Base-by-base conservation (phyloP, 2,329 filamentous ascomycete genomes). In the Parafenestella ontariensis region DNA sequence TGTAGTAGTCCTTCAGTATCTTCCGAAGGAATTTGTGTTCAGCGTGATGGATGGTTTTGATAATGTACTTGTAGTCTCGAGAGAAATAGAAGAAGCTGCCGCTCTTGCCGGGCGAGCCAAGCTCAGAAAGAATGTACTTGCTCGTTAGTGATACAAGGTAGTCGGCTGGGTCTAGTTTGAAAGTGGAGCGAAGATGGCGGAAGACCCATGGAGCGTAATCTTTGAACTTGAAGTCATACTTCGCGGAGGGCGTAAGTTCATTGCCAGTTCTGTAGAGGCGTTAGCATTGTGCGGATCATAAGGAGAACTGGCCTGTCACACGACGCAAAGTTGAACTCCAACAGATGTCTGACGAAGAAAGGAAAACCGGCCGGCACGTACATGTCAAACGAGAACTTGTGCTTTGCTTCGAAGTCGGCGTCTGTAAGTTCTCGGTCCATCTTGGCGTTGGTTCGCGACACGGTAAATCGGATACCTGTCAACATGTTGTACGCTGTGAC, bases 221-320 rank as follows among this genome's bases (percentile, higher is more conserved):
- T 81, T 99, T 99, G 84, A 99, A 99, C 78, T 99, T 99, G 87
- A 99, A 99, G 80, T 99, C 95, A 81, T 99, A 99, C 79, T 99
- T 98, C 65, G 95, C 93, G 58, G 94, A 97, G 20, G 95, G 95
- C 5, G 96, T 96, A 74, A 99, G 82, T 81, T 99, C 95, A 76
- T 97, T 97, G 62, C 95, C 95, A 62, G 93, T 96, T 72, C 90
- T 93, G 70, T 52, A 31, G 34, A 51, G 26, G 28, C 68, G 83
- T 80, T 44, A 66, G 59, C 49, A 42, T 23, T 39, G 26, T 48
- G 45, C 33, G 8, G 17, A 13, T 10, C 7, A 37, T 17, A 9
- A 15, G 42, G 39, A 49, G 2, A 10, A 53, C 31, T 50, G 54
- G 54, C 45, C 55, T 56, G 53, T 29, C 51, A 58, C 51, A 56